These are phyloP conservation scores for Madurella fahalii DNA, from an alignment of 2,329 filamentous ascomycete species.

Conservation along the genomic window DNA sequence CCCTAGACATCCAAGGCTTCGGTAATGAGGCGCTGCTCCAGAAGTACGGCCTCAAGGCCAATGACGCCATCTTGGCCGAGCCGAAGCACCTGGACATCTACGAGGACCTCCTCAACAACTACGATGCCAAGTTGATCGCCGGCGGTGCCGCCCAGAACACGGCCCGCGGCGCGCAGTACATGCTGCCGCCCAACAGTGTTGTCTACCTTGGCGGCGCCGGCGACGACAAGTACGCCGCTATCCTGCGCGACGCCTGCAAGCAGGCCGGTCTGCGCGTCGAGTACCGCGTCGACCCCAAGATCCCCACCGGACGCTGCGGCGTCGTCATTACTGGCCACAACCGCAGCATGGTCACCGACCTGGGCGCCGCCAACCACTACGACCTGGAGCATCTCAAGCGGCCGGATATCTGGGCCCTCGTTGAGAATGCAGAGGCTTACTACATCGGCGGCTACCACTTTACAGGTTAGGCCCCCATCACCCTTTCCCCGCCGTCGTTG, in stretches of 20 bases:
- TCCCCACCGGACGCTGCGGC: constrained; percentile 88
- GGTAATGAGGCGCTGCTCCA: constrained; percentile 81
- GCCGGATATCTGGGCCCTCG: constrained; percentile 86
- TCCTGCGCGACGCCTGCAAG: constrained; percentile 79
- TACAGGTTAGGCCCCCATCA: constrained; percentile 49
- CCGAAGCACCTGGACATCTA: constrained; percentile 85
- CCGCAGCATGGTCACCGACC: constrained; percentile 89
- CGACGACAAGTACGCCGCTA: constrained; percentile 91
- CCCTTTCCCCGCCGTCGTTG: neutral
- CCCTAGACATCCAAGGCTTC: constrained; percentile 78
- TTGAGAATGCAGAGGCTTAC: constrained; percentile 81
- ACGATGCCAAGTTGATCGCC: constrained; percentile 88
- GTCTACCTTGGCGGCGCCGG: constrained; percentile 93
- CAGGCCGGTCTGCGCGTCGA: constrained; percentile 87
- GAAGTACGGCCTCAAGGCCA: constrained; percentile 91
- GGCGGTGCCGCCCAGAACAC: constrained; percentile 98
- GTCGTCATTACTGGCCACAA: constrained; percentile 96
- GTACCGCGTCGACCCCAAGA: constrained; percentile 83
- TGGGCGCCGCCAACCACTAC: constrained; percentile 96
- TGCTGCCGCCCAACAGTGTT: constrained; percentile 83
- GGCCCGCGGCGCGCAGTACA: constrained; percentile 92
- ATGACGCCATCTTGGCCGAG: constrained; percentile 96
- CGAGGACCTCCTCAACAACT: constrained; percentile 90
- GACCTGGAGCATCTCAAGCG: constrained; percentile 89
- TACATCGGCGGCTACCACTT: constrained; percentile 97